Conservation (phyloP, 371 early-diverging fungal species). For the Blastocladiella emersonii region DNA sequence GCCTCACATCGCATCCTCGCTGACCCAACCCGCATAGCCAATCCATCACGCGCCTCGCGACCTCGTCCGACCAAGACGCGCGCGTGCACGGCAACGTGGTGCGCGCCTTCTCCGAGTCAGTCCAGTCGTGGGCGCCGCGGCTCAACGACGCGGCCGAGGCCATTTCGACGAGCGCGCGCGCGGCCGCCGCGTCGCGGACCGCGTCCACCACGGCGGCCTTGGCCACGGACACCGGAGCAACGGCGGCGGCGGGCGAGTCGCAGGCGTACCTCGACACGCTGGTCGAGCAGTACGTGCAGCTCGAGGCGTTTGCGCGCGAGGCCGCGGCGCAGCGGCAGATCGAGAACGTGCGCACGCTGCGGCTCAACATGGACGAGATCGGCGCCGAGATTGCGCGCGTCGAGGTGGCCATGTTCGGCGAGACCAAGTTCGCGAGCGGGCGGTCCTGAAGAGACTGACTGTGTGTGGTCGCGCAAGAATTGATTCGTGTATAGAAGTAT, state of each 20-base stretch:
- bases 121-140: not conserved
- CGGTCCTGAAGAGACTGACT: too few relatives aligned
- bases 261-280: slow-evolving; percentile 42
- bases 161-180: too few relatives aligned
- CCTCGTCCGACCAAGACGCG: not conserved
- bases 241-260: slow-evolving; percentile 16
- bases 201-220: too few relatives aligned
- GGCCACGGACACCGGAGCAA: not conserved
- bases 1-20: slow-evolving; percentile 2
- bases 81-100: slow-evolving; percentile 10
- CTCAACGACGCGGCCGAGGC: slow-evolving; percentile 9
- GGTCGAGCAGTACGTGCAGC: slow-evolving; percentile 48
- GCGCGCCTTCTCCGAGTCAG: not conserved
- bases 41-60: slow-evolving; percentile 5
- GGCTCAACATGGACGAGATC: slow-evolving; percentile 54
- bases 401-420: not conserved
- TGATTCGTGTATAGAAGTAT: too few relatives aligned
- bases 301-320: slow-evolving; percentile 54
- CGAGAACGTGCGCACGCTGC: slow-evolving; percentile 66
- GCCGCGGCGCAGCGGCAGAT: slow-evolving; percentile 58
- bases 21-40: slow-evolving; percentile 14
- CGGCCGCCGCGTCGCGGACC: too few relatives aligned
- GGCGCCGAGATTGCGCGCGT: slow-evolving; percentile 44
- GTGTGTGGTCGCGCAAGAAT: too few relatives aligned
- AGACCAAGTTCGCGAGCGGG: not conserved